Conservation (phyloP, 306 rosid genomes). For the Cicer yamashitae region DNA sequence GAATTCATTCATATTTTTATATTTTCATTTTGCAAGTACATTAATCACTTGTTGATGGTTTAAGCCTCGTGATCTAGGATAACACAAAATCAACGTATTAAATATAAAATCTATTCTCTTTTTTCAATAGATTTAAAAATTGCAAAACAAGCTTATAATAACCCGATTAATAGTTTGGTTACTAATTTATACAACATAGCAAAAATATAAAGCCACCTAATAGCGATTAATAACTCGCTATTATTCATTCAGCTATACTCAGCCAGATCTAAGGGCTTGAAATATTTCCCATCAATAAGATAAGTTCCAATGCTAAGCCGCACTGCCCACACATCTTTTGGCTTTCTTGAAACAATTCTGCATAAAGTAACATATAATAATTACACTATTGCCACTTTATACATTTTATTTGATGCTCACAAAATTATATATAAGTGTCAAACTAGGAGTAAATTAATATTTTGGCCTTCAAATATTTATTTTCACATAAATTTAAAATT, state of each 20-base stretch:
- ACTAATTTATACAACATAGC: neutral
- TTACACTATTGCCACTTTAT: neutral
- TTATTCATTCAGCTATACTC: conserved; percentile 36
- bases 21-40: too few relatives aligned
- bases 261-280: conserved; percentile 74
- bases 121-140: too few relatives aligned
- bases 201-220: neutral
- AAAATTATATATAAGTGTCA: neutral
- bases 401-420: neutral
- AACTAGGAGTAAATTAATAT: neutral
- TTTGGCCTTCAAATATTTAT: too few relatives aligned
- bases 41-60: too few relatives aligned
- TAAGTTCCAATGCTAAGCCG: conserved; percentile 76
- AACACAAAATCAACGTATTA: too few relatives aligned
- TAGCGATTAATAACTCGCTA: too few relatives aligned
- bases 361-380: conserved; percentile 23
- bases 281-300: conserved; percentile 86
- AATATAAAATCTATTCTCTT: too few relatives aligned
- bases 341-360: conserved; percentile 90
- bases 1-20: too few relatives aligned
- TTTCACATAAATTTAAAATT: neutral
- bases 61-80: too few relatives aligned
- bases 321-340: conserved; percentile 87
- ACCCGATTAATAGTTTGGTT: too few relatives aligned
- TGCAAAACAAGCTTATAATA: too few relatives aligned